Evolutionary conservation across 495 filamentous ascomycete genomes (phyloP).

Genomic region (Hyaloscypha bicolor): DNA sequence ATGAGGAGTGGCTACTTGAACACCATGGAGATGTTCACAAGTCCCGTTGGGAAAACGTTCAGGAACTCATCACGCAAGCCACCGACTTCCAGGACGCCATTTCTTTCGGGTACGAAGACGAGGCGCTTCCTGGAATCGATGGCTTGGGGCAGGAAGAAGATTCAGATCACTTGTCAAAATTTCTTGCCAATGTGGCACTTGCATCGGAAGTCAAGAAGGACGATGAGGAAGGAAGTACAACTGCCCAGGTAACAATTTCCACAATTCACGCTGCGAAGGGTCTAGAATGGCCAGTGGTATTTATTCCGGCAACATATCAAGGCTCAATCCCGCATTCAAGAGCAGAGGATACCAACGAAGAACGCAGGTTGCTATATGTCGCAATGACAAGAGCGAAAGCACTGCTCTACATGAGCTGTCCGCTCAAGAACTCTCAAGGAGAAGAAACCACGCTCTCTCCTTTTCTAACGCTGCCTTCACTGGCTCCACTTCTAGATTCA

Average conservation of each 20-base stretch:
- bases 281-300: slow-evolving; percentile 96
- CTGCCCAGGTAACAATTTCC: slow-evolving; percentile 82
- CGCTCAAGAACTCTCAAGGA: slow-evolving; percentile 62
- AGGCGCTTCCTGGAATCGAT: slow-evolving; percentile 75
- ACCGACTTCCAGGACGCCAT: slow-evolving; percentile 62
- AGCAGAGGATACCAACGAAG: slow-evolving; percentile 87
- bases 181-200: slow-evolving; percentile 87
- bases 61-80: slow-evolving; percentile 81
- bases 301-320: slow-evolving; percentile 88
- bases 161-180: slow-evolving; percentile 72
- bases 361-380: slow-evolving; percentile 89
- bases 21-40: slow-evolving; percentile 78
- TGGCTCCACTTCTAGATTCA: slow-evolving; percentile 51
- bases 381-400: slow-evolving; percentile 96
- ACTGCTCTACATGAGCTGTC: slow-evolving; percentile 88
- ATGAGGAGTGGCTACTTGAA: slow-evolving; percentile 70
- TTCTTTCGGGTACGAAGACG: slow-evolving; percentile 50
- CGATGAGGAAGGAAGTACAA: slow-evolving; percentile 54
- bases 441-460: slow-evolving; percentile 65
- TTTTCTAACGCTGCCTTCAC: slow-evolving; percentile 58
- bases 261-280: slow-evolving; percentile 98
- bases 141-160: slow-evolving; percentile 71
- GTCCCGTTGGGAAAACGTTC: slow-evolving; percentile 85
- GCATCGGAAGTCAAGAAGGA: slow-evolving; percentile 73
- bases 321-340: slow-evolving; percentile 95